Evolutionary conservation across 805 yeast species (phyloP), one percentile per base, ranked within the genome.

Genomic region (Metschnikowia peoriensis): DNA sequence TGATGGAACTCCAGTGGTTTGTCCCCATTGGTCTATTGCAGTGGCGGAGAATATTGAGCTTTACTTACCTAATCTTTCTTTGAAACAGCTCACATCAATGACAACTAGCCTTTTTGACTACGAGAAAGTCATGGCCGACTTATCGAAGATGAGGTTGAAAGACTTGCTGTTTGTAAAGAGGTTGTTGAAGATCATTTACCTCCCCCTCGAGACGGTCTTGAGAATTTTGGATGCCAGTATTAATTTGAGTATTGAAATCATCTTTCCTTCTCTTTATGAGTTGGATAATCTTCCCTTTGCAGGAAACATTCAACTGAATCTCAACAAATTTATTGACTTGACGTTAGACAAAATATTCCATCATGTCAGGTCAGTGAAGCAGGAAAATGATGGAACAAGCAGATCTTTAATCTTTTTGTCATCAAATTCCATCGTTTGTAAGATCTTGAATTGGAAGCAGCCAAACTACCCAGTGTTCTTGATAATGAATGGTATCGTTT

Each of bases 391-490:
- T 4, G 57, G 60, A 4, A 38, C 53, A 9, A 56, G 58, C 41
- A 75, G 96, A 53, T 84, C 96, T 0, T 72, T 94, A 41, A 84
- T 93, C 9, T 89, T 94, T 68, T 83, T 96, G 11, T 89, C 97
- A 0, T 82, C 88, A 51, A 90, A 91, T 68, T 88, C 97, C 35
- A 82, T 84, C 44, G 89, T 91, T n/a, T 94, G 98, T 70, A 89
- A 96, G 10, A 88, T 90, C 44, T 72, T 94, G 61, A 94, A 94
- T 70, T 94, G 99, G 99, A 94, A 94, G 69, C 99, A 94, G 70
- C 98, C 99, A 12, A 93, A 93, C 67, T 94, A 87, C 70, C 97
- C 99, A 0, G 98, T 94, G 0, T 84, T 94, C 58, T 88, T 89
- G 70, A 82, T 85, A 51, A 82, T 92, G 80, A 85, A 83, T 60